phyloP scores from a whole-genome alignment of 2,329 filamentous ascomycete species.

The Paracoccidioides lutzii region DNA sequence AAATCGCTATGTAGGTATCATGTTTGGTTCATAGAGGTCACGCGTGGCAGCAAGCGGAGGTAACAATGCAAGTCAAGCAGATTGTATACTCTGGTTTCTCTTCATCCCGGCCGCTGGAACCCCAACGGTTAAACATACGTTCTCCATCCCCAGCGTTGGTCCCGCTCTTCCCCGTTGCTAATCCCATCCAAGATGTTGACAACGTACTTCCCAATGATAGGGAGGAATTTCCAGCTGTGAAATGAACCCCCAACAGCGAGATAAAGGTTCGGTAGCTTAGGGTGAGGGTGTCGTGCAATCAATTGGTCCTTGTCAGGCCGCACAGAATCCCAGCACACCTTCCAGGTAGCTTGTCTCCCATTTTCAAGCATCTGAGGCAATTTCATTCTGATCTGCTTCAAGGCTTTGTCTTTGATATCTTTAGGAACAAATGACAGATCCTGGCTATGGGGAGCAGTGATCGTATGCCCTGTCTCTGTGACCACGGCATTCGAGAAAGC shows the following conservation, averaged over 20 bases:
- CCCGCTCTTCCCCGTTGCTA: slow-evolving; percentile 21
- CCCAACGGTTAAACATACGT: slow-evolving; percentile 5
- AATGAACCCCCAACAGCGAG: slow-evolving; percentile 52
- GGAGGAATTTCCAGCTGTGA: slow-evolving; percentile 54
- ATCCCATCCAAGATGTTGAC: slow-evolving; percentile 18
- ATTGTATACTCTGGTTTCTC: too few species aligned
- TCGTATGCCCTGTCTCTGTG: slow-evolving; percentile 36
- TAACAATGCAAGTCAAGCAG: too few species aligned
- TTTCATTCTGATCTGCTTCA: slow-evolving; percentile 14
- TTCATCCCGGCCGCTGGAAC: too few species aligned
- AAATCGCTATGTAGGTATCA: too few species aligned
- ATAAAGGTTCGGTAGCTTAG: slow-evolving; percentile 40
- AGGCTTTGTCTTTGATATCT: slow-evolving; percentile 32
- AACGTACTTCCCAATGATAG: slow-evolving; percentile 48
- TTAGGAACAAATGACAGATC: slow-evolving; percentile 31
- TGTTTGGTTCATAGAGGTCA: too few species aligned
- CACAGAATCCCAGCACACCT: slow-evolving; percentile 47
- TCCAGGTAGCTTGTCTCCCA: slow-evolving; percentile 28
- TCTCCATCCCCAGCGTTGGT: slow-evolving; percentile 31
- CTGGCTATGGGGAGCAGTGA: slow-evolving; percentile 39
- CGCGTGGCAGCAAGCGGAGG: too few species aligned
- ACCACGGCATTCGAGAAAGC: slow-evolving; percentile 44
- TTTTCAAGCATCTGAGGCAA: slow-evolving; percentile 20
- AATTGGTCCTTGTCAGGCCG: slow-evolving; percentile 52
- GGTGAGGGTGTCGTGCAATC: slow-evolving; percentile 40